phyloP scores from a whole-genome alignment of 1,139 yeast species.

The Magnusiomyces ingens region DNA sequence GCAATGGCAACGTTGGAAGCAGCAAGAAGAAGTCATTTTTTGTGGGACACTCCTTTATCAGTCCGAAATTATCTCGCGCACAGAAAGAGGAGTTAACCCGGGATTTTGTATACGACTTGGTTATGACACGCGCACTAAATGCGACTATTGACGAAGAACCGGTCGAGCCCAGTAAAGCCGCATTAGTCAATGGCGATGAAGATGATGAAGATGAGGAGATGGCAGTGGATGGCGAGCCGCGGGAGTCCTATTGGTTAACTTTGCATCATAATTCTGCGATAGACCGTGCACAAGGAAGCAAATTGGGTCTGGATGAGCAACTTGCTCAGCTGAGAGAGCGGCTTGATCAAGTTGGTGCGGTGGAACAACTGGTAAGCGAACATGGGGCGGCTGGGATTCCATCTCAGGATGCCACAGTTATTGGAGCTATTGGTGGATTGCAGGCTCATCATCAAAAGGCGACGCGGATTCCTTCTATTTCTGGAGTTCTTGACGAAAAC shows the following conservation, averaged over 20 bases:
- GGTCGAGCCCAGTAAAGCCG: not conserved
- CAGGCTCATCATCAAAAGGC: too few relatives aligned
- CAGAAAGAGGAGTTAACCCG: conserved; percentile 1
- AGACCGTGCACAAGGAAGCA: not conserved
- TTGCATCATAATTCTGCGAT: conserved; percentile 3
- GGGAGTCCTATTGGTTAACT: conserved; percentile 3
- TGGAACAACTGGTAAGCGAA: not conserved
- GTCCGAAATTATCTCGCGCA: too few relatives aligned
- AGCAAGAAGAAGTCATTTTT: not conserved
- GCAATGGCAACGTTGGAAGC: not conserved
- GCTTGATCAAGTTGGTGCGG: conserved; percentile 5
- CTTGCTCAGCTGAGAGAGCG: conserved; percentile 3
- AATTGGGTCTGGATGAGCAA: conserved; percentile 8
- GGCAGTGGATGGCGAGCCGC: not conserved
- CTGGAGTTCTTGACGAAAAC: too few relatives aligned
- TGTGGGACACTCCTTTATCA: not conserved
- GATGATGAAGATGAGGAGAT: conserved; percentile 4
- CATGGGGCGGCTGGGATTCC: not conserved
- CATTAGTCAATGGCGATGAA: not conserved
- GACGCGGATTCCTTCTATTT: too few relatives aligned
- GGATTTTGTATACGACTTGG: conserved; percentile 8
- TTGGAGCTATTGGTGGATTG: not conserved
- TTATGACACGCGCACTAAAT: conserved; percentile 5
- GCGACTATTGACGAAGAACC: conserved; percentile 10
- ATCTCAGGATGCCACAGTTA: not conserved